Evolutionary conservation across 306 rosid species (phyloP), one percentile per base, ranked within the genome.

Genomic region (Medicago truncatula): DNA sequence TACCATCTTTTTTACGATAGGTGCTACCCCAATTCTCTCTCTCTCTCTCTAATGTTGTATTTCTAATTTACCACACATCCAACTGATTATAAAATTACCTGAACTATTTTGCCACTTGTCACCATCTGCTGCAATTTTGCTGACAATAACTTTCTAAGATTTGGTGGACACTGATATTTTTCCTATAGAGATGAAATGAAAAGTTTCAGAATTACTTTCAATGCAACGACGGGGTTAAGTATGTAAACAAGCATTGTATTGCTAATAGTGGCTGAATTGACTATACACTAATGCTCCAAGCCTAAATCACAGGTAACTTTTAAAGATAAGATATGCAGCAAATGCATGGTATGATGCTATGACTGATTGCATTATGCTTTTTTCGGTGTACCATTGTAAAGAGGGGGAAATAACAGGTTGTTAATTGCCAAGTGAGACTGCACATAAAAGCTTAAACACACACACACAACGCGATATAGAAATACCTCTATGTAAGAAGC

Each of bases 41-140:
- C 50, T 44, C 15, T 44, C 13, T 46, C 5, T 12, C 14, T 46
- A 15, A 25, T 25, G 28, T 12, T 46, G 50, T 46, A 2, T 46
- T 13, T 46, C 52, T 46, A 46, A 46, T 46, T 14, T 47, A 13
- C 17, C 53, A 47, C 15, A 3, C 16, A 47, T 47, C 53, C 17
- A 47, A 66, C 63, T 44, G 40, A 56, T 63, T 40, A 71, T 34
- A 38, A 65, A 66, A 52, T 69, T 91, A 94, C 98, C 98, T 94
- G 90, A 73, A 88, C 80, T 85, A 94, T 74, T 83, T 87, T 94
- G 80, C 98, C 96, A 58, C 71, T 88, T 77, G 81, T 80, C 41
- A 83, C 68, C 98, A 94, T 83, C 76, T 94, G 90, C 93, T 91
- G 92, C 85, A 94, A 68, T 83, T 90, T 89, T 60, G 90, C 62